Base-by-base conservation (phyloP, 2,329 filamentous ascomycete genomes). In the Zymoseptoria brevis region DNA sequence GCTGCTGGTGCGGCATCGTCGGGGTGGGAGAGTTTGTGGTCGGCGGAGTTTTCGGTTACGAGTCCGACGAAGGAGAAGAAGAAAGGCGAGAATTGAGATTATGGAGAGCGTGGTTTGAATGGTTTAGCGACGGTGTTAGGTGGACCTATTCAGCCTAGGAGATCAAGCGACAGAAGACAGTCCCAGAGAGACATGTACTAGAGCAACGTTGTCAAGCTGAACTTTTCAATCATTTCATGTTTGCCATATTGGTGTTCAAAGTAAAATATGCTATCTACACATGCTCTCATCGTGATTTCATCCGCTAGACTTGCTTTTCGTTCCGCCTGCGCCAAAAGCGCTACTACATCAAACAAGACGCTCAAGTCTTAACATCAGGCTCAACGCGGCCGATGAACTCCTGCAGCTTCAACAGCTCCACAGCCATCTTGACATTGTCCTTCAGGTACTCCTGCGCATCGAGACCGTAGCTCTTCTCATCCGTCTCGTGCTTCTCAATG, bases 371-470 rank as follows among this genome's bases (percentile, higher is more conserved):
- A 71, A 99, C 94, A 77, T 96, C 90, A 41, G 94, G 94, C 80
- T 96, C 88, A 69, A 90, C 90, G 62, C 92, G 87, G 73, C 91
- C 92, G 69, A 97, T 85, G 73, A 88, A 91, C 80, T 96, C 89
- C 81, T 96, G 89, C 76, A 99, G 87, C 81, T 93, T 91, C 72
- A 99, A 81, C 60, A 99, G 80, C 57, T 87, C 84, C 2, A 90
- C 88, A 21, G 93, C 90, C 68, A 96, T 84, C 73, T 87, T 83
- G 71, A 99, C 90, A 73, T 95, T 90, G 59, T 90, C 88, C 80
- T 89, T 88, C 69, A 99, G 82, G 80, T 96, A 99, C 60, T 93
- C 91, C 77, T 99, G 94, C 13, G 92, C 91, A 74, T 95, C 90
- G 71, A 88, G 75, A 60, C 80, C 83, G 72, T 94, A 95, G 61